Percentiles rank a stretch among this genome's conserved stretches.
phyloP scores from a whole-genome alignment of 495 filamentous ascomycete species.

The Penicillium desertorum region DNA sequence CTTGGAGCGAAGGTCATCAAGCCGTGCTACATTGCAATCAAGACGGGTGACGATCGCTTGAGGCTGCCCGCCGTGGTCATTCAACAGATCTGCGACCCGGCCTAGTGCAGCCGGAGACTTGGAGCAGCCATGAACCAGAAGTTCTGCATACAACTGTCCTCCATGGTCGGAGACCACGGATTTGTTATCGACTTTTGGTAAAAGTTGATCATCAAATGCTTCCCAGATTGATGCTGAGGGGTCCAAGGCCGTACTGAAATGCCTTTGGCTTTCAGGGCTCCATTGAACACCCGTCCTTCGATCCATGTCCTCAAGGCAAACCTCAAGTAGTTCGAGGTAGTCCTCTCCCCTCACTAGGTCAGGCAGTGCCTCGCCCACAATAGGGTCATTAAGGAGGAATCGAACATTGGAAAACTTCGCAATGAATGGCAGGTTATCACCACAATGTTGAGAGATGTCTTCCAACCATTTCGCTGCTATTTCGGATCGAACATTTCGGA shows the following conservation, averaged over 20 bases:
- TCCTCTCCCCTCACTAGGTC: constrained; percentile 25
- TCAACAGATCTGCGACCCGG: constrained; percentile 30
- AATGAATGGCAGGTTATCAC: constrained; percentile 29
- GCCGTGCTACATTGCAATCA: background rate
- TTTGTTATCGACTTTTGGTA: constrained; percentile 33
- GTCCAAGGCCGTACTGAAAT: constrained; percentile 16
- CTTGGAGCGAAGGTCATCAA: background rate
- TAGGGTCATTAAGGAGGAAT: constrained; percentile 20
- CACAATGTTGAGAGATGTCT: constrained; percentile 27
- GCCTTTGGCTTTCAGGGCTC: constrained; percentile 14
- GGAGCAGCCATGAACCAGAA: constrained; percentile 35
- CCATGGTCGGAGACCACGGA: constrained; percentile 28
- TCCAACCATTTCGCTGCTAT: constrained; percentile 27
- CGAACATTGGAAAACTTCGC: constrained; percentile 18
- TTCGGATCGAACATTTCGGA: constrained; percentile 16
- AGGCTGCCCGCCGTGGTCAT: constrained; percentile 33
- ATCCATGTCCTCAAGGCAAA: constrained; percentile 29
- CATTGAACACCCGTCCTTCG: constrained; percentile 34
- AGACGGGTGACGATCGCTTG: constrained; percentile 16
- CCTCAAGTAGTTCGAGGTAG: constrained; percentile 28
- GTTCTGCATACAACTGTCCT: constrained; percentile 31
- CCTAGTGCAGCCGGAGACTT: constrained; percentile 29
- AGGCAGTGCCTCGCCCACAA: constrained; percentile 21
- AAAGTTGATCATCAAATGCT: constrained; percentile 26
- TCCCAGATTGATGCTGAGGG: constrained; percentile 15